A percentile compares a stretch with the other conserved stretches of the same genome.
Evolutionary conservation across 169 alveolate species (phyloP).

Genomic region (Amoebophrya sp.): DNA sequence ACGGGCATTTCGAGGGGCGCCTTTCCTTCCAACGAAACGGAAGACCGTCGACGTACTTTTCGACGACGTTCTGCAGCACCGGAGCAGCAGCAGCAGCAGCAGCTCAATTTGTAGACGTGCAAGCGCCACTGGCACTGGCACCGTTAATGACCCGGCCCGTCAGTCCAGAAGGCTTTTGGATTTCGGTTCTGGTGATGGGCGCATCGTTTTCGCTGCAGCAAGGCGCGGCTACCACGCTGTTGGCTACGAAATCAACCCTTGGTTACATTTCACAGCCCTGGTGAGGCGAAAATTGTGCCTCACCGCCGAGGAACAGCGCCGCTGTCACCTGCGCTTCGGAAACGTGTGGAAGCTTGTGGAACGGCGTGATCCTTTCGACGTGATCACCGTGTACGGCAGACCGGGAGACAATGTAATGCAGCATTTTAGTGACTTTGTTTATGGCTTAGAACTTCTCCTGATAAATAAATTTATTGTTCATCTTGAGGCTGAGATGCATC

Average conservation of each 20-base stretch:
- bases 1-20: not conserved
- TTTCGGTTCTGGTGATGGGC: not conserved
- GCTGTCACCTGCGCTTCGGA: not conserved
- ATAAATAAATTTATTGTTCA: no score
- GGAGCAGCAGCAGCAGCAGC: no score
- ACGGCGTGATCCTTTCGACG: not conserved
- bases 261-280: not conserved
- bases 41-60: not conserved
- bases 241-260: not conserved
- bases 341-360: not conserved
- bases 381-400: not conserved
- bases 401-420: not conserved
- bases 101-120: no score
- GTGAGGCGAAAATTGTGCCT: not conserved
- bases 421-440: not conserved
- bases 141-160: no score
- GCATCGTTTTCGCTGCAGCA: not conserved
- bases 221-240: not conserved
- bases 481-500: no score
- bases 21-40: not conserved
- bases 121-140: no score
- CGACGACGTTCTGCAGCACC: no score
- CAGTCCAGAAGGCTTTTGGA: not conserved
- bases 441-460: no score
- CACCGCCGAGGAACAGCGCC: not conserved